Percentiles rank a stretch among this genome's conserved stretches.
Evolutionary conservation across 306 rosid species (phyloP).

Genomic region (Albizia julibrissin): DNA sequence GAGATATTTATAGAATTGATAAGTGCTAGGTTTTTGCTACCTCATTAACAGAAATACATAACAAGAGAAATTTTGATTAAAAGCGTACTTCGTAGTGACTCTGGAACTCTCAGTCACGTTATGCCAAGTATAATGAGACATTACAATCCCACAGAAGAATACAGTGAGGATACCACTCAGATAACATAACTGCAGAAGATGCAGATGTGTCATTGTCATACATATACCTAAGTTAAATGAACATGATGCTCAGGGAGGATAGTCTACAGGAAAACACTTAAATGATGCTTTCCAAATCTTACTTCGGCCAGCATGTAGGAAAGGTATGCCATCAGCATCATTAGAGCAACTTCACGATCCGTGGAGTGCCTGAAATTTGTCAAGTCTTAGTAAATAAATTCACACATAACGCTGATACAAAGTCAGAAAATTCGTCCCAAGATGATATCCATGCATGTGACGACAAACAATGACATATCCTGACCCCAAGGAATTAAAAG

Average conservation of each 20-base stretch:
- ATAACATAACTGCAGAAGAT: constrained; percentile 70
- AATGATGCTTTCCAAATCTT: constrained; percentile 39
- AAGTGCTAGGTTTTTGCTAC: not conserved
- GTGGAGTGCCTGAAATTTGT: constrained; percentile 81
- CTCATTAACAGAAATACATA: constrained; percentile 23
- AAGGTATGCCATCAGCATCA: constrained; percentile 99
- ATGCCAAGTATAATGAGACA: constrained; percentile 99
- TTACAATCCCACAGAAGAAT: constrained; percentile 95
- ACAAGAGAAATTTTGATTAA: constrained; percentile 22
- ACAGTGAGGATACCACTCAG: constrained; percentile 98
- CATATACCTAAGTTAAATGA: constrained; percentile 3
- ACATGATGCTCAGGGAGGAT: constrained; percentile 13
- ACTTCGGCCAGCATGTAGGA: constrained; percentile 98
- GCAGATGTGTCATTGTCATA: constrained; percentile 25
- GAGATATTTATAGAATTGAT: constrained; percentile 25
- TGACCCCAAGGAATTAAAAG: not conserved
- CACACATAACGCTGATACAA: not conserved
- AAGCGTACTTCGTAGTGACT: constrained; percentile 83
- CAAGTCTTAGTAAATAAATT: not conserved
- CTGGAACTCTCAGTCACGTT: constrained; percentile 95
- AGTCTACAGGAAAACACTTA: constrained; percentile 10
- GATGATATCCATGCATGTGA: not conserved
- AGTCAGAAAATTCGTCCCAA: not conserved
- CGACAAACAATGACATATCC: not conserved
- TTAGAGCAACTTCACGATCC: constrained; percentile 95